Conservation (phyloP, 2,329 filamentous ascomycete species). For the Neurospora crassa region DNA sequence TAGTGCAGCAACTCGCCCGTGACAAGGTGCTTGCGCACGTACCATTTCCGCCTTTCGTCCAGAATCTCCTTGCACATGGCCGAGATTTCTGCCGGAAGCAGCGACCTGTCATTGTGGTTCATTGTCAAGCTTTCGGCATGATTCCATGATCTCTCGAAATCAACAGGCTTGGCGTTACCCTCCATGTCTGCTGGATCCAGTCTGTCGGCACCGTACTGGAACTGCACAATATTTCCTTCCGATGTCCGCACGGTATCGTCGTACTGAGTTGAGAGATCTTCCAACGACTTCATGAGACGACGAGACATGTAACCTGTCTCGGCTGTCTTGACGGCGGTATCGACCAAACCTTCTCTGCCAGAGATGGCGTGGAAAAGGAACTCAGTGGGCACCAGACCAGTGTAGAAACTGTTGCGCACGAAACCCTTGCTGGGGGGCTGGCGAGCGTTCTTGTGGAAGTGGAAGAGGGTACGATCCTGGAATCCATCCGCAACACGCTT, state of each 20-base stretch:
- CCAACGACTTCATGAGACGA: constrained; percentile 93
- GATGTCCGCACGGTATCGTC: constrained; percentile 93
- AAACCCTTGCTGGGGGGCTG: constrained; percentile 95
- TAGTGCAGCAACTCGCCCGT: constrained; percentile 56
- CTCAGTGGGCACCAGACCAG: constrained; percentile 78
- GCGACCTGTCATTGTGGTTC: constrained; percentile 62
- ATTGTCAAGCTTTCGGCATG: constrained; percentile 71
- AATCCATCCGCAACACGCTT: constrained; percentile 92
- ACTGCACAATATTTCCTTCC: constrained; percentile 81
- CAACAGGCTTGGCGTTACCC: constrained; percentile 80
- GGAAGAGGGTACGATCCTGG: constrained; percentile 86
- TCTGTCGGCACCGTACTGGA: constrained; percentile 94
- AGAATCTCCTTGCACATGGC: constrained; percentile 59
- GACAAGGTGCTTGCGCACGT: constrained; percentile 52
- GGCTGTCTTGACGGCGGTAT: constrained; percentile 97
- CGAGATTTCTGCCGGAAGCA: constrained; percentile 67
- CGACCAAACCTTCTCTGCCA: constrained; percentile 94
- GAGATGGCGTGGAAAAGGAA: constrained; percentile 98
- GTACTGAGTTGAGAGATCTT: constrained; percentile 88
- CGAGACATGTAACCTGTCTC: constrained; percentile 99
- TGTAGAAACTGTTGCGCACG: constrained; percentile 95
- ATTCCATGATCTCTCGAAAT: constrained; percentile 85
- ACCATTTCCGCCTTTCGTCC: constrained; percentile 55
- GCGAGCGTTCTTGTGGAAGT: constrained; percentile 88
- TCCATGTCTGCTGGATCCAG: constrained; percentile 98